These are phyloP conservation scores for Vigna angularis DNA, from an alignment of 306 rosid species.

Conservation along the genomic window DNA sequence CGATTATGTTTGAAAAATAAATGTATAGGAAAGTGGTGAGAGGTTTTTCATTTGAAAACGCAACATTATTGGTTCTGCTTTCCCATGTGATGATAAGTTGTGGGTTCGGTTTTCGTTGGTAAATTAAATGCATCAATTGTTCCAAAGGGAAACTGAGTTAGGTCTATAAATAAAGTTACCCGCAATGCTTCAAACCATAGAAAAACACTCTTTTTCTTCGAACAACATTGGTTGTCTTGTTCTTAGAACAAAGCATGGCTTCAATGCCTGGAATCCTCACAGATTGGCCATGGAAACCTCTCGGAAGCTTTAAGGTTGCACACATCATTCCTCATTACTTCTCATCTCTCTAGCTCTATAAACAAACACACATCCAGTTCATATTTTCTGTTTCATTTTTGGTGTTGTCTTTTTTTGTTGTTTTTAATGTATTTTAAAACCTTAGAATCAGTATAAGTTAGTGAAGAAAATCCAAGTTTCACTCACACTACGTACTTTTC, in stretches of 20 bases:
- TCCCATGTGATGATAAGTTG: background rate
- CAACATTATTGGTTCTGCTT: background rate
- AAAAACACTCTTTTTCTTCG: background rate
- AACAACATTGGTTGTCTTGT: background rate
- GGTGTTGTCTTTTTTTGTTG: too few species aligned
- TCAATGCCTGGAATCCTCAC: constrained; percentile 70
- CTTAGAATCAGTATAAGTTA: too few species aligned
- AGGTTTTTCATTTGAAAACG: background rate
- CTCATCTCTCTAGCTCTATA: background rate
- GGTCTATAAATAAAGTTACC: constrained; percentile 5
- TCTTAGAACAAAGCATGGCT: constrained; percentile 48
- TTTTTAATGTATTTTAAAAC: too few species aligned
- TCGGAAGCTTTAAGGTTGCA: constrained; percentile 62
- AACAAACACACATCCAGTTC: too few species aligned
- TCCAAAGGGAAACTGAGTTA: background rate
- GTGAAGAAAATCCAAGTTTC: too few species aligned
- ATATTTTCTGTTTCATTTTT: too few species aligned
- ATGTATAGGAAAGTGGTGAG: background rate
- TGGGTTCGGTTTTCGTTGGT: background rate
- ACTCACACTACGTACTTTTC: too few species aligned
- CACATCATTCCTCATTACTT: background rate
- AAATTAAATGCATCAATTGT: background rate
- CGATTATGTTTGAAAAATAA: background rate
- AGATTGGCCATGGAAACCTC: constrained; percentile 77
- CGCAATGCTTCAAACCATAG: background rate